phyloP scores from a whole-genome alignment of 768 basidiomycete genomes.

The Lactarius vividus region DNA sequence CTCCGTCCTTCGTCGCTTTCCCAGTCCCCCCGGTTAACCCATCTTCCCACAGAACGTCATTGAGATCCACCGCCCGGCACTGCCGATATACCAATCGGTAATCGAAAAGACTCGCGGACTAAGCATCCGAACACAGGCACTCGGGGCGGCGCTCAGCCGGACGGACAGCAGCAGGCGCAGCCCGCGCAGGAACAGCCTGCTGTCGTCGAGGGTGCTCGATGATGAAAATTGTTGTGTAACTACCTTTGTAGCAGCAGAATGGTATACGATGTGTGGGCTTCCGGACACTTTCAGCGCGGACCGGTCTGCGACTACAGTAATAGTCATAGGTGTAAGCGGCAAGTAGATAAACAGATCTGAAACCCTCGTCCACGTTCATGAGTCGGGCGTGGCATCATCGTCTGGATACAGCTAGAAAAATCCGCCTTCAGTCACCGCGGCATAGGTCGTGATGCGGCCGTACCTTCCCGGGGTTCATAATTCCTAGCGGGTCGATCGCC shows the following conservation, averaged over 20 bases:
- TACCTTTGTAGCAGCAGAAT: constrained; percentile 3
- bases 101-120: constrained; percentile 92
- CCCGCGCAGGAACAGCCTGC: constrained; percentile 26
- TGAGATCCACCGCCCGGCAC: constrained; percentile 86
- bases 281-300: not conserved
- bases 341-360: too few species aligned
- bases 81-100: constrained; percentile 89
- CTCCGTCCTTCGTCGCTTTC: not conserved
- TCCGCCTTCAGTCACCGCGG: too few species aligned
- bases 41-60: constrained; percentile 77
- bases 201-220: constrained; percentile 31
- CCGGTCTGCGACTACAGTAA: not conserved
- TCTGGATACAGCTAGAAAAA: constrained; percentile 16
- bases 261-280: not conserved
- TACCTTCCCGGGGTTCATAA: constrained; percentile 87
- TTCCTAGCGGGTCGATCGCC: constrained; percentile 65
- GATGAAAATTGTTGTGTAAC: constrained; percentile 8
- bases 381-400: not conserved
- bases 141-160: constrained; percentile 72
- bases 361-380: not conserved
- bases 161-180: constrained; percentile 26
- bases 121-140: constrained; percentile 84
- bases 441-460: not conserved
- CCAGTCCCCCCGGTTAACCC: not conserved
- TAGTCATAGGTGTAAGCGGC: too few species aligned